Conservation (phyloP, 2,329 filamentous ascomycete species). For the Sarocladium kiliense region DNA sequence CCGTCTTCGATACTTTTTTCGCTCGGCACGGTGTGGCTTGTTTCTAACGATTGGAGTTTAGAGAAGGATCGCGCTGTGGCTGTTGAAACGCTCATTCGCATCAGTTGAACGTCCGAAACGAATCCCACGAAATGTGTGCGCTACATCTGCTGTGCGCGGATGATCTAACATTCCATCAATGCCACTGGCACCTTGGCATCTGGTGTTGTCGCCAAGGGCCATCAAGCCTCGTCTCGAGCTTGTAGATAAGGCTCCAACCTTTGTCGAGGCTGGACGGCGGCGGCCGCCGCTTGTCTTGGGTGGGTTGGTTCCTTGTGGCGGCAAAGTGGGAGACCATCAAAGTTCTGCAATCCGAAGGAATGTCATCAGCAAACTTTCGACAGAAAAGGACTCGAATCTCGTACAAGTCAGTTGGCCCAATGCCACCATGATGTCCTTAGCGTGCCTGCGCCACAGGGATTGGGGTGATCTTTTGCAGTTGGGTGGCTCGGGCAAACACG, state of each 20-base stretch:
- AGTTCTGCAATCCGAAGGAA: neutral
- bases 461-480: neutral
- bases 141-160: neutral
- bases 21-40: neutral
- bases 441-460: conserved; percentile 5
- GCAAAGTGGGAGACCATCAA: neutral
- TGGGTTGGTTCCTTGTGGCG: neutral
- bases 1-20: neutral
- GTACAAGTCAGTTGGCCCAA: neutral
- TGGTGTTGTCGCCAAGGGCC: neutral
- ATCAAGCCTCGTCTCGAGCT: too few species aligned
- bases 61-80: neutral
- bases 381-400: neutral
- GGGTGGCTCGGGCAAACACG: neutral
- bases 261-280: neutral
- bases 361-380: neutral
- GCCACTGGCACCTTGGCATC: neutral
- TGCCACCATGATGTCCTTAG: neutral
- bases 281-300: neutral
- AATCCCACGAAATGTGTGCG: neutral
- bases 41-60: neutral
- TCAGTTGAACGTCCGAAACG: neutral
- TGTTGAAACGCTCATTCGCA: neutral
- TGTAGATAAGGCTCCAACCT: neutral
- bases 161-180: neutral